phyloP scores from a whole-genome alignment of 2,329 filamentous ascomycete genomes.

The Phyllosticta citribraziliensis region DNA sequence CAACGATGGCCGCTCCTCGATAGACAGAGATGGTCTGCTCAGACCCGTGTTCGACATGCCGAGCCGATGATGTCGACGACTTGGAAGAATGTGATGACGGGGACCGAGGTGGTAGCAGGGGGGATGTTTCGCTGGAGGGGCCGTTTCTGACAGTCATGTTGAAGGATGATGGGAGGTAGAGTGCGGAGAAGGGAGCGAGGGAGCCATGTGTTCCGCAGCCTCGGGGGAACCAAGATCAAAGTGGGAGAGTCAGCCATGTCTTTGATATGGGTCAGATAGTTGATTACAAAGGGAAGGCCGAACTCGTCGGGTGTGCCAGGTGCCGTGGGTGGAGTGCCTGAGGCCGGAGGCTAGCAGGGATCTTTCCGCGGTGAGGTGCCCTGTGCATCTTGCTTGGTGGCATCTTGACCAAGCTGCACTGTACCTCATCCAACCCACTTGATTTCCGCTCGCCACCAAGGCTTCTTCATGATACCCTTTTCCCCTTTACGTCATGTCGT shows the following conservation, averaged over 20 bases:
- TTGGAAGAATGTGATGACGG: not conserved
- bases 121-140: constrained; percentile 1
- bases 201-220: not conserved
- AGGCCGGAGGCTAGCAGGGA: not conserved
- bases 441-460: not conserved
- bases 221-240: not conserved
- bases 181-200: not conserved
- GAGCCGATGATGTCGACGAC: not conserved
- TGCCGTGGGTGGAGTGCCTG: not conserved
- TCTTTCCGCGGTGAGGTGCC: not conserved
- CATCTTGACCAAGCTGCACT: constrained; percentile 6
- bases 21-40: not conserved
- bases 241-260: not conserved
- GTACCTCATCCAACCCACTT: not conserved
- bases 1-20: constrained; percentile 33
- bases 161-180: not conserved
- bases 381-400: constrained; percentile 1
- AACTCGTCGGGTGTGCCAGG: not conserved
- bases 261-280: not conserved
- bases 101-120: constrained; percentile 1
- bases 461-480: not conserved
- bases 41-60: not conserved
- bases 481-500: not conserved
- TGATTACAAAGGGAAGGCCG: constrained; percentile 5
- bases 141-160: not conserved